A percentile compares a stretch with the other conserved stretches of the same genome.
phyloP scores from a whole-genome alignment of 345 rosid genomes.

The Heritiera littoralis region DNA sequence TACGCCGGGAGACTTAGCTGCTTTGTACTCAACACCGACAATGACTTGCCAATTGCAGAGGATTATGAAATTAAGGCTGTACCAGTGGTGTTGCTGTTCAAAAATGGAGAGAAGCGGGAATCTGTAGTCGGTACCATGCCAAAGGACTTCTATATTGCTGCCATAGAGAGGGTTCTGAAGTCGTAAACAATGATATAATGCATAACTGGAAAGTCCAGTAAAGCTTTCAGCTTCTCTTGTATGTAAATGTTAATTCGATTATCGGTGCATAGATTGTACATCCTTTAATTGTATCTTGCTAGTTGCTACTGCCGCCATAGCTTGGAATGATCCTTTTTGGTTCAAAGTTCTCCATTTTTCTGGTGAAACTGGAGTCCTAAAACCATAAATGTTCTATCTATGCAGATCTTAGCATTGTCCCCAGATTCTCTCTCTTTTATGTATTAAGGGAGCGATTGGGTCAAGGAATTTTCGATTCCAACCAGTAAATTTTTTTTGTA shows the following conservation, averaged over 20 bases:
- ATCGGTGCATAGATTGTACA: constrained; percentile 13
- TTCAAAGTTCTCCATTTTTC: background rate
- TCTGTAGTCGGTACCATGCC: constrained; percentile 93
- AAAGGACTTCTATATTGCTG: constrained; percentile 81
- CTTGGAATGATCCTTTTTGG: background rate
- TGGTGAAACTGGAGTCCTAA: background rate
- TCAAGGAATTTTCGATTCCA: no score
- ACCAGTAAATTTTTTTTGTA: no score
- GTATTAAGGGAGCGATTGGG: no score
- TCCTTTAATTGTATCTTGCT: background rate
- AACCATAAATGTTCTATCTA: background rate
- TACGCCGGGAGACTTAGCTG: constrained; percentile 73
- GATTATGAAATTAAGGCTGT: constrained; percentile 85
- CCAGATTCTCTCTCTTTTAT: background rate
- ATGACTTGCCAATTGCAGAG: constrained; percentile 65
- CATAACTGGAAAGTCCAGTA: constrained; percentile 9
- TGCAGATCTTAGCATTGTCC: background rate
- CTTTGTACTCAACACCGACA: constrained; percentile 72
- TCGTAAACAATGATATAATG: constrained; percentile 31
- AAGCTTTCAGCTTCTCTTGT: background rate
- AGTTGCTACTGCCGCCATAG: background rate
- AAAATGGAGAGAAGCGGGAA: constrained; percentile 78
- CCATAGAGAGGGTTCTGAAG: constrained; percentile 81
- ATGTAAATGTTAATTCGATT: background rate
- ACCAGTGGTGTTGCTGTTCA: constrained; percentile 83